Evolutionary conservation across 345 rosid genomes (phyloP).

Genomic region (Orychophragmus violaceus): DNA sequence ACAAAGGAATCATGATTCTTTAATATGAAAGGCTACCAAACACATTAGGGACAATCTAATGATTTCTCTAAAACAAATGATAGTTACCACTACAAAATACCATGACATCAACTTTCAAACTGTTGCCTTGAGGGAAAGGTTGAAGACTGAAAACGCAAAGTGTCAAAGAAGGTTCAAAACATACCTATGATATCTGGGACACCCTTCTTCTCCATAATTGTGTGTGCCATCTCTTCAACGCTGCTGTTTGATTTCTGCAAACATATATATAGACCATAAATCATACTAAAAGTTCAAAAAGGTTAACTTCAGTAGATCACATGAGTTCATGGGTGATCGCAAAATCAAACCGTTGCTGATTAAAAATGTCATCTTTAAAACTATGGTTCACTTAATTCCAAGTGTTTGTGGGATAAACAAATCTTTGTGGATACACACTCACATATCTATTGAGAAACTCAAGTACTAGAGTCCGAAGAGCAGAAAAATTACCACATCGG

Average conservation of each 20-base stretch:
- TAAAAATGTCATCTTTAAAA: background rate
- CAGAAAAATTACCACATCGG: constrained; percentile 53
- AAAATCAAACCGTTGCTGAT: background rate
- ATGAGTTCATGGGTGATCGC: background rate
- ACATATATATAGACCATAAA: background rate
- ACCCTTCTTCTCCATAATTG: constrained; percentile 72
- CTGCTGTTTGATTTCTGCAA: constrained; percentile 63
- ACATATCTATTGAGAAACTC: background rate
- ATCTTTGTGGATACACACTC: background rate
- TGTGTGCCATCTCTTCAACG: constrained; percentile 66
- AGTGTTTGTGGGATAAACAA: background rate
- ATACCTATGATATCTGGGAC: constrained; percentile 86
- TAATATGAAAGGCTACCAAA: background rate
- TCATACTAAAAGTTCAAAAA: background rate
- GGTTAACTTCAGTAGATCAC: background rate
- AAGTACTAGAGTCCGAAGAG: background rate
- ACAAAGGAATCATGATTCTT: background rate
- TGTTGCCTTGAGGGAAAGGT: background rate
- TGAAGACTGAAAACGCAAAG: background rate
- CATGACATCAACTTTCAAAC: background rate
- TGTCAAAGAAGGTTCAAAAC: background rate
- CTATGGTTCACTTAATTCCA: background rate
- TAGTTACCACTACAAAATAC: background rate
- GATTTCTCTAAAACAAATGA: background rate
- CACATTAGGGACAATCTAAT: background rate